Conservation (phyloP, 805 yeast genomes). For the Metahyphopichia silvanorum region DNA sequence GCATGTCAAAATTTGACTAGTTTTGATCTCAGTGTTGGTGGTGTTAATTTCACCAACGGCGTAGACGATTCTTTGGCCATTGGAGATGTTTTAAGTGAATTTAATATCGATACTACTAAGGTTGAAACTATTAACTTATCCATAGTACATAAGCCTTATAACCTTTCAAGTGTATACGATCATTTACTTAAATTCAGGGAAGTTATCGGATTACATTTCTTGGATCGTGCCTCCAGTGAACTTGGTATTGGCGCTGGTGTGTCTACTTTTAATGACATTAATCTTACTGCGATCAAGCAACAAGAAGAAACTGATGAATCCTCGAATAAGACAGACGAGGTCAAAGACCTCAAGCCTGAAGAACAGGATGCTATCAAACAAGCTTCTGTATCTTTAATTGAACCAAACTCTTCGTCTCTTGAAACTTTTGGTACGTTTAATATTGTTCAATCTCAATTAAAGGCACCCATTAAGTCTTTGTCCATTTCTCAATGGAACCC, state of each 20-base stretch:
- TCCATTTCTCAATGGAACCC: slow-evolving; percentile 83
- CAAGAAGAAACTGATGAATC: slow-evolving; percentile 9
- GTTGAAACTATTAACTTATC: slow-evolving; percentile 35
- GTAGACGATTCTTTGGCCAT: slow-evolving; percentile 28
- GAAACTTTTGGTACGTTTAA: slow-evolving; percentile 25
- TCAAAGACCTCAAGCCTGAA: slow-evolving; percentile 20
- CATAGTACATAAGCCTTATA: slow-evolving; percentile 56
- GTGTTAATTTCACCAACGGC: slow-evolving; percentile 23
- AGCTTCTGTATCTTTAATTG: slow-evolving; percentile 10
- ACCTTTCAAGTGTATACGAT: slow-evolving; percentile 53
- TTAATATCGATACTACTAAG: slow-evolving; percentile 14
- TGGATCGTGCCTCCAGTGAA: slow-evolving; percentile 41
- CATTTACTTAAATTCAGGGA: slow-evolving; percentile 68
- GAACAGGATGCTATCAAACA: slow-evolving; percentile 20
- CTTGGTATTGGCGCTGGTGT: slow-evolving; percentile 47
- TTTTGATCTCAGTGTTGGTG: slow-evolving; percentile 45
- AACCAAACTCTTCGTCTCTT: slow-evolving; percentile 7
- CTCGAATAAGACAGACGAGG: slow-evolving; percentile 6
- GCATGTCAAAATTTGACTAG: slow-evolving; percentile 59
- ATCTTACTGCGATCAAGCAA: slow-evolving; percentile 29
- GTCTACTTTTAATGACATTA: slow-evolving; percentile 43
- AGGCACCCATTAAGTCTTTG: slow-evolving; percentile 54
- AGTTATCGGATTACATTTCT: slow-evolving; percentile 47
- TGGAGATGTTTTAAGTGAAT: slow-evolving; percentile 16
- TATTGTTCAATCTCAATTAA: slow-evolving; percentile 22